Percentiles rank a stretch among this genome's conserved stretches.
phyloP scores from a whole-genome alignment of 768 basidiomycete species.

The Amanita brunnescens region DNA sequence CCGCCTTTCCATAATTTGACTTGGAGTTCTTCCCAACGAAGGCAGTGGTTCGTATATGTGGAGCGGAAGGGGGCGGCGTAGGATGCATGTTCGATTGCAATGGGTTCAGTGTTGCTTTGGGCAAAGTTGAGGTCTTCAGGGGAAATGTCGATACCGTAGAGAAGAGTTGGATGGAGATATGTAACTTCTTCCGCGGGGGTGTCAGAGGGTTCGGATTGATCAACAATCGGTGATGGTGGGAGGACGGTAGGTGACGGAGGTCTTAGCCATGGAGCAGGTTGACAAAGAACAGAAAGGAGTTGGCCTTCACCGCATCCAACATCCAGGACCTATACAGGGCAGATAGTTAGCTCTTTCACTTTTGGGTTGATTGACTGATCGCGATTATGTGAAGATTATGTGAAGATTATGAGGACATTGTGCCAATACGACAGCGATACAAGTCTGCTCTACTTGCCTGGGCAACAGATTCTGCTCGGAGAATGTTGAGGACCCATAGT shows the following conservation, averaged over 20 bases:
- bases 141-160: slow-evolving; percentile 67
- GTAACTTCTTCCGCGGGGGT: slow-evolving; percentile 15
- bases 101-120: slow-evolving; percentile 36
- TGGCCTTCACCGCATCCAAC: slow-evolving; percentile 81
- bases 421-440: too few species aligned
- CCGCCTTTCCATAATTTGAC: slow-evolving; percentile 71
- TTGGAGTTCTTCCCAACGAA: slow-evolving; percentile 63
- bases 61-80: slow-evolving; percentile 14
- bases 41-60: slow-evolving; percentile 20
- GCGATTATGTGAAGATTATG: too few species aligned
- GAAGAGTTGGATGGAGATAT: slow-evolving; percentile 46
- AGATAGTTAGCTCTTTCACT: not conserved
- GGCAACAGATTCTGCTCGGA: slow-evolving; percentile 48
- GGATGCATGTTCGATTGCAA: slow-evolving; percentile 18
- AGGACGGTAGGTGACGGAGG: slow-evolving; percentile 30
- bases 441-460: slow-evolving; percentile 30
- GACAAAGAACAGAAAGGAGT: slow-evolving; percentile 58
- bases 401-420: not conserved
- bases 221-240: slow-evolving; percentile 20
- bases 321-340: slow-evolving; percentile 58
- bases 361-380: slow-evolving; percentile 1
- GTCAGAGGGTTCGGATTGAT: slow-evolving; percentile 10
- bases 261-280: slow-evolving; percentile 65
- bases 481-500: slow-evolving; percentile 59
- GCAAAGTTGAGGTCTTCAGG: slow-evolving; percentile 47